phyloP scores from a whole-genome alignment of 1,284 basidiomycete genomes.

The Ganoderma multipileum region DNA sequence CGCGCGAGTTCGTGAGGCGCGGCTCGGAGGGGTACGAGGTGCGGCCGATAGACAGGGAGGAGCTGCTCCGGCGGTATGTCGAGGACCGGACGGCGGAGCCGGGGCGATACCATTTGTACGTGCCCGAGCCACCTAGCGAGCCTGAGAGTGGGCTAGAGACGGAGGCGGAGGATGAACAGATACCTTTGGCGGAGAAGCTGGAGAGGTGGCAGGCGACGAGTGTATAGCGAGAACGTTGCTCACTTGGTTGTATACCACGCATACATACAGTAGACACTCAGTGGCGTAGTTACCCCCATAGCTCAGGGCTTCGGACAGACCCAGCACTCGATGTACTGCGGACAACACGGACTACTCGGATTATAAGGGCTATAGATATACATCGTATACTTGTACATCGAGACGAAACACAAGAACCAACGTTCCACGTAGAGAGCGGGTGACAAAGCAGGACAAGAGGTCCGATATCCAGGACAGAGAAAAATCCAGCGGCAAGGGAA shows the following conservation, averaged over 20 bases:
- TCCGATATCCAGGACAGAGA: background rate
- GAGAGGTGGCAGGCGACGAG: slow-evolving; percentile 23
- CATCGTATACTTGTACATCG: slow-evolving; percentile 14
- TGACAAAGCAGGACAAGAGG: slow-evolving; percentile 5
- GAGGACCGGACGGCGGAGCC: slow-evolving; percentile 55
- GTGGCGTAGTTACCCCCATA: background rate
- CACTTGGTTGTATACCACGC: background rate
- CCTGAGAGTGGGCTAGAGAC: slow-evolving; percentile 37
- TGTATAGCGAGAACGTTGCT: background rate
- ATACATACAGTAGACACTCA: background rate
- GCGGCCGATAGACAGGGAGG: slow-evolving; percentile 61
- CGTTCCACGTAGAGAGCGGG: slow-evolving; percentile 2
- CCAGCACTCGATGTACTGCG: background rate
- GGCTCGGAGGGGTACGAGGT: slow-evolving; percentile 87
- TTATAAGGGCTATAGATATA: slow-evolving; percentile 9
- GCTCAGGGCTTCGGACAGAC: background rate
- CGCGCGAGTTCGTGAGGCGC: slow-evolving; percentile 51
- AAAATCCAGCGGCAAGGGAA: background rate
- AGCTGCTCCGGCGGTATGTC: slow-evolving; percentile 65
- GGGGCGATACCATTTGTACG: slow-evolving; percentile 67
- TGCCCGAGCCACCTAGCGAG: slow-evolving; percentile 54
- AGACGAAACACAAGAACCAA: slow-evolving; percentile 4
- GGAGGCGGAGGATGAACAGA: slow-evolving; percentile 38
- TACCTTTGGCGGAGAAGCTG: slow-evolving; percentile 38
- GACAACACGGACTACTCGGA: slow-evolving; percentile 5